These are phyloP conservation scores for Aureoboletus auriporus DNA, from an alignment of 768 basidiomycete genomes.

Conservation along the genomic window DNA sequence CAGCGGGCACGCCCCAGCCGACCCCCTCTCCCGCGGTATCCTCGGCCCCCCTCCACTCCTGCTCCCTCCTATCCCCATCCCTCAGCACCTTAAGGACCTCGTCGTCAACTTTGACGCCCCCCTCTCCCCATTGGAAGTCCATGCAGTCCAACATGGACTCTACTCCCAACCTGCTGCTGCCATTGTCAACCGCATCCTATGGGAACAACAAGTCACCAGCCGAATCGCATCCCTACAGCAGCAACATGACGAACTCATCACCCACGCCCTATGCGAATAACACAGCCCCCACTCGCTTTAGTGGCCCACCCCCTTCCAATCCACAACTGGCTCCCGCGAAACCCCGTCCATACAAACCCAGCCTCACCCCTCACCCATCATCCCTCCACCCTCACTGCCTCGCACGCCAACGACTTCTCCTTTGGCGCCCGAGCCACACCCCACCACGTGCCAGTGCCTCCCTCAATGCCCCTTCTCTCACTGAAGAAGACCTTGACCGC, in stretches of 20 bases:
- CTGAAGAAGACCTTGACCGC: conserved; percentile 5
- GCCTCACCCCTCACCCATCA: neutral
- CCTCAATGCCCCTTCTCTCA: neutral
- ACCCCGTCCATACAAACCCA: neutral
- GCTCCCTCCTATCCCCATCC: too few relatives aligned
- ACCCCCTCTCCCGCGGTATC: too few relatives aligned
- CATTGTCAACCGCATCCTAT: neutral
- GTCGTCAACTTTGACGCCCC: neutral
- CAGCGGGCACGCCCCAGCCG: too few relatives aligned
- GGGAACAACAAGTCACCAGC: too few relatives aligned
- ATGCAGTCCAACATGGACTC: neutral
- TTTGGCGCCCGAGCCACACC: conserved; percentile 4
- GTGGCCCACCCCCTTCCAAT: too few relatives aligned
- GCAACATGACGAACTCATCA: too few relatives aligned
- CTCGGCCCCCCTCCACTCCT: too few relatives aligned
- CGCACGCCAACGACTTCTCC: neutral
- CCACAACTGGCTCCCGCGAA: too few relatives aligned
- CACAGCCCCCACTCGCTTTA: too few relatives aligned
- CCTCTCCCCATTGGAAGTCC: neutral
- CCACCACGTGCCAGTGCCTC: neutral
- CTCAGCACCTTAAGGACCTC: too few relatives aligned
- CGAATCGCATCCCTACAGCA: too few relatives aligned
- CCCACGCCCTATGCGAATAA: too few relatives aligned
- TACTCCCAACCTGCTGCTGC: neutral
- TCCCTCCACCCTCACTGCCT: neutral